phyloP scores from a whole-genome alignment of 1,139 yeast species.

The Blastobotrys apis region DNA sequence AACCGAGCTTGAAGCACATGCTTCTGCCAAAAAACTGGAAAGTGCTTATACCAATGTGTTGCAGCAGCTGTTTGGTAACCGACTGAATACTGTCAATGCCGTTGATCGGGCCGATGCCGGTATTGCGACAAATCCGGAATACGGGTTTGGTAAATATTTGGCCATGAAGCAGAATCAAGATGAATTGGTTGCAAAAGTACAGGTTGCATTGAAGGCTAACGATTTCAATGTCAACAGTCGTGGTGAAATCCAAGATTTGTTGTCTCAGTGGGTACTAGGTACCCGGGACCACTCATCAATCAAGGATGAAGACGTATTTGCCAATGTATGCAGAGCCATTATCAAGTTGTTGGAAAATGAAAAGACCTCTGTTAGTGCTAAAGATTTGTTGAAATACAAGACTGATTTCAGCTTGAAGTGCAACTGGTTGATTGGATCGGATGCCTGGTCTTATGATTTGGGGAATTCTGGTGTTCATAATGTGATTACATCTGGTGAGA shows the following conservation, averaged over 20 bases:
- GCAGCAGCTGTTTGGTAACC: conserved; percentile 54
- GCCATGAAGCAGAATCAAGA: conserved; percentile 45
- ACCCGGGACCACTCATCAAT: conserved; percentile 29
- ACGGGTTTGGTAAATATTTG: conserved; percentile 76
- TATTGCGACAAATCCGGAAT: conserved; percentile 60
- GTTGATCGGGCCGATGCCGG: conserved; percentile 44
- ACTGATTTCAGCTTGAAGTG: conserved; percentile 47
- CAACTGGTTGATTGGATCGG: conserved; percentile 89
- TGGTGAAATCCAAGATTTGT: conserved; percentile 49
- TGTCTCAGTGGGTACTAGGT: conserved; percentile 63
- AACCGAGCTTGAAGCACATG: conserved; percentile 37
- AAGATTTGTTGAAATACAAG: conserved; percentile 45
- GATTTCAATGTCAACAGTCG: conserved; percentile 46
- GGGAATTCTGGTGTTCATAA: conserved; percentile 92
- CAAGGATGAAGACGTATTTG: conserved; percentile 12
- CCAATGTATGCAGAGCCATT: conserved; percentile 35
- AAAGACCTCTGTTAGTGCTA: conserved; percentile 43
- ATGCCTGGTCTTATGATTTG: conserved; percentile 90
- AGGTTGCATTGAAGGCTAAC: conserved; percentile 47
- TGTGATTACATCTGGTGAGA: conserved; percentile 68
- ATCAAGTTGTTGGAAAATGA: conserved; percentile 40
- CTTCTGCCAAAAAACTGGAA: conserved; percentile 55
- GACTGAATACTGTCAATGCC: conserved; percentile 57
- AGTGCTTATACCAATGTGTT: conserved; percentile 75
- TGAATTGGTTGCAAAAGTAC: conserved; percentile 47